phyloP scores from a whole-genome alignment of 1,284 basidiomycete genomes.

The Vanrija sp. region DNA sequence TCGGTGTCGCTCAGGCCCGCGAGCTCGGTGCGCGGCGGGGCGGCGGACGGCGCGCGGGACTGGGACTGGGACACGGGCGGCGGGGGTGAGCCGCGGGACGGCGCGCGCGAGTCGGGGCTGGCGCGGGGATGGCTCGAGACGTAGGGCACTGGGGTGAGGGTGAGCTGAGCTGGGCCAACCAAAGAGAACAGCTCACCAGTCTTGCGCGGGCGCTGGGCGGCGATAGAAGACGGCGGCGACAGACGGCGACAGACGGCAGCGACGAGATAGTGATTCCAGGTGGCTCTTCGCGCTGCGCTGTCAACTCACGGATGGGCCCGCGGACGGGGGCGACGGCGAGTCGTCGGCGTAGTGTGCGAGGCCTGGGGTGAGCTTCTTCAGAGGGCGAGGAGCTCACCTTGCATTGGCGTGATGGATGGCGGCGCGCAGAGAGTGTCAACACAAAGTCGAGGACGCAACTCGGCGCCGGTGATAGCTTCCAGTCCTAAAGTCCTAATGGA shows the following conservation, averaged over 20 bases:
- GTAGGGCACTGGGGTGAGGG: too few species aligned
- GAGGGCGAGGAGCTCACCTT: conserved; percentile 1
- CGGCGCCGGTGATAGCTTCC: too few species aligned
- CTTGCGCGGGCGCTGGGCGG: too few species aligned
- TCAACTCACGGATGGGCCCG: conserved; percentile 18
- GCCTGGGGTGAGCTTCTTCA: conserved; percentile 5
- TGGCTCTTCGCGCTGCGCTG: not conserved
- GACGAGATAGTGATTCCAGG: too few species aligned
- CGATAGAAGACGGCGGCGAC: not conserved
- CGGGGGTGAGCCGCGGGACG: too few species aligned
- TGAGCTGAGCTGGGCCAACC: too few species aligned
- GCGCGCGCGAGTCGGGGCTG: too few species aligned
- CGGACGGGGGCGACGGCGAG: conserved; percentile 8
- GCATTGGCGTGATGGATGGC: conserved; percentile 3
- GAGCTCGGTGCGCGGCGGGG: not conserved
- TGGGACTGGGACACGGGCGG: too few species aligned
- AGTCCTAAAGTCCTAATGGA: too few species aligned
- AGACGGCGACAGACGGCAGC: not conserved
- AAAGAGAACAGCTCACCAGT: not conserved
- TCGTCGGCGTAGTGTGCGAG: conserved; percentile 15
- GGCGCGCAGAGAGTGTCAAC: not conserved
- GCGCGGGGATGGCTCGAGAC: too few species aligned
- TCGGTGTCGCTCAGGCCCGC: not conserved
- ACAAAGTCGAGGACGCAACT: too few species aligned
- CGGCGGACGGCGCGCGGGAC: too few species aligned